Evolutionary conservation across 352 stramenopile species (phyloP).

Genomic region (Pythium sukuiense): DNA sequence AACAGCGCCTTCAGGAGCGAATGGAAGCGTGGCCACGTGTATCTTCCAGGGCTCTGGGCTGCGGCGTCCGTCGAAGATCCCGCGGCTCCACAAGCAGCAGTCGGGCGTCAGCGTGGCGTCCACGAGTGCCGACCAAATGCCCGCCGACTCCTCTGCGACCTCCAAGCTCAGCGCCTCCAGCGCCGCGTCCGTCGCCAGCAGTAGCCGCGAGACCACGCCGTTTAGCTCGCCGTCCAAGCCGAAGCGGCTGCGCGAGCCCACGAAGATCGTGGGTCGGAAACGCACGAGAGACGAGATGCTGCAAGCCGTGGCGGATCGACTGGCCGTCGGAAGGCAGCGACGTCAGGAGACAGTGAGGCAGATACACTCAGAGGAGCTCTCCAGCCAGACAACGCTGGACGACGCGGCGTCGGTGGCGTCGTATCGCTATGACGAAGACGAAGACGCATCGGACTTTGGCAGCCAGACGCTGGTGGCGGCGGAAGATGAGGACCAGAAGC

Average conservation of each 20-base stretch:
- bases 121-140: not conserved
- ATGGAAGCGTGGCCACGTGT: not conserved
- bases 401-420: conserved; percentile 9
- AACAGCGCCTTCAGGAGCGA: not conserved
- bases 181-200: conserved; percentile 13
- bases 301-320: conserved; percentile 3
- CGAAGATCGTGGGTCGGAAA: conserved; percentile 9
- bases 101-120: conserved; percentile 10
- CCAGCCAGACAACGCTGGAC: conserved; percentile 18
- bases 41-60: conserved; percentile 7
- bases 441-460: not conserved
- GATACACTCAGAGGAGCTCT: conserved; percentile 14
- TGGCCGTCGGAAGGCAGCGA: conserved; percentile 6
- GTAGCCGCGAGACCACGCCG: conserved; percentile 24
- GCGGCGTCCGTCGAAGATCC: conserved; percentile 22
- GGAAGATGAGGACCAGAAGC: conserved; percentile 17
- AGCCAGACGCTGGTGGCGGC: not conserved
- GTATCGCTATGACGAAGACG: conserved; percentile 1
- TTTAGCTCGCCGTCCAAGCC: conserved; percentile 11
- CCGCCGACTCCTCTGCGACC: not conserved
- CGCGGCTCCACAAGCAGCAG: conserved; percentile 15
- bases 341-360: not conserved
- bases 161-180: conserved; percentile 5
- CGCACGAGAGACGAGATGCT: conserved; percentile 17
- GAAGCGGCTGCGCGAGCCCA: conserved; percentile 14